Percentiles rank a stretch among this genome's conserved stretches.
phyloP scores from a whole-genome alignment of 352 stramenopile genomes.

The Globisporangium rhizosaccharum region DNA sequence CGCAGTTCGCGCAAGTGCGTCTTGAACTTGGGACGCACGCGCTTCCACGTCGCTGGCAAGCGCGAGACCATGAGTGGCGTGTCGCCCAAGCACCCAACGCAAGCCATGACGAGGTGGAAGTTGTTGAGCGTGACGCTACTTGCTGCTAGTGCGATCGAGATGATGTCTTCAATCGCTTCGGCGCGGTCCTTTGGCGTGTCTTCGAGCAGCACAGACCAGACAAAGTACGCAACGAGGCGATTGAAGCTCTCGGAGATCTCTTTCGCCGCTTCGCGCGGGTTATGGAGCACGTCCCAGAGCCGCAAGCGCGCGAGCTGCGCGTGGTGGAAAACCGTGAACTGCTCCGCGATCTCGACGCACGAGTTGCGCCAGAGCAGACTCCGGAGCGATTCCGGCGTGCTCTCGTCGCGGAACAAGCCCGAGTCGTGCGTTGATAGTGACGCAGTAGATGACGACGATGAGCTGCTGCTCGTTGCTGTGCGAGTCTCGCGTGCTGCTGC shows the following conservation, averaged over 20 bases:
- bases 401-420: slow-evolving; percentile 35
- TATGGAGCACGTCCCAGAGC: slow-evolving; percentile 56
- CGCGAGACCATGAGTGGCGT: slow-evolving; percentile 63
- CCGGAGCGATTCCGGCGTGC: slow-evolving; percentile 34
- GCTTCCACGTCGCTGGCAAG: slow-evolving; percentile 67
- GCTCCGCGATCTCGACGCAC: slow-evolving; percentile 49
- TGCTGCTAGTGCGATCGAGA: slow-evolving; percentile 47
- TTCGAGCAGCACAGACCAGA: slow-evolving; percentile 71
- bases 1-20: slow-evolving; percentile 53
- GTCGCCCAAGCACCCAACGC: slow-evolving; percentile 66
- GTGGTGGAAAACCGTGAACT: slow-evolving; percentile 65
- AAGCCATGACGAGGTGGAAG: slow-evolving; percentile 78
- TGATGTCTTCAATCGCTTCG: slow-evolving; percentile 68
- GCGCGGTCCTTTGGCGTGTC: slow-evolving; percentile 61
- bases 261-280: slow-evolving; percentile 38
- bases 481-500: slow-evolving; percentile 2
- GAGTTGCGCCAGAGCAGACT: slow-evolving; percentile 46
- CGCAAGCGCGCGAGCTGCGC: slow-evolving; percentile 35
- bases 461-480: slow-evolving; percentile 1
- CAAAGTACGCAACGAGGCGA: slow-evolving; percentile 53
- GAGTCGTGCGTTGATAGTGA: slow-evolving; percentile 31
- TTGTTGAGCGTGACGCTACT: slow-evolving; percentile 47
- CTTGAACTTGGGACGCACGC: slow-evolving; percentile 62
- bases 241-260: slow-evolving; percentile 63
- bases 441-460: background rate